phyloP scores from a whole-genome alignment of 352 stramenopile genomes.

The Globisporangium middletonii region DNA sequence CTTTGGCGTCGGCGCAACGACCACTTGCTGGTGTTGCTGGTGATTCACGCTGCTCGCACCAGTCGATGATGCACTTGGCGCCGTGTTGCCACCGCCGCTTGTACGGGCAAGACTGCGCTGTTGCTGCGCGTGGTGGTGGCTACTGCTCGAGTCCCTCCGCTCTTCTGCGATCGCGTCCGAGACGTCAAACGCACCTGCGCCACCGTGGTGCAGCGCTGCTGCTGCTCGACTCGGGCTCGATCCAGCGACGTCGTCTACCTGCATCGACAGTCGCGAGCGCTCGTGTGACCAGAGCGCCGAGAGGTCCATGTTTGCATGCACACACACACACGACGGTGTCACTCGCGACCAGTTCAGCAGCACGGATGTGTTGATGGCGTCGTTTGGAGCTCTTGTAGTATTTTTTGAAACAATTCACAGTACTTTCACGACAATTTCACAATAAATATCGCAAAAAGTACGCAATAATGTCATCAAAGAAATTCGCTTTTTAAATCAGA shows the following conservation, averaged over 20 bases:
- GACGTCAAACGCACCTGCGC: neutral
- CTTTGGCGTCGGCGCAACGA: neutral
- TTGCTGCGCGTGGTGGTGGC: neutral
- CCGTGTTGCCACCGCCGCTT: too few species aligned
- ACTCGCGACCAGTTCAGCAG: too few species aligned
- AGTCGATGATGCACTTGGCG: too few species aligned
- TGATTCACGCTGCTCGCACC: neutral
- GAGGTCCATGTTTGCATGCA: constrained; percentile 34
- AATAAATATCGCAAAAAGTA: too few species aligned
- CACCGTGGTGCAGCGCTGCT: neutral
- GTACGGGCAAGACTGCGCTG: too few species aligned
- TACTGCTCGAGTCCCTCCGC: neutral
- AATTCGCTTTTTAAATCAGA: too few species aligned
- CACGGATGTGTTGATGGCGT: too few species aligned
- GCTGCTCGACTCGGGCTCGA: neutral
- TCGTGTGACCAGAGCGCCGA: constrained; percentile 45
- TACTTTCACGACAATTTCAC: too few species aligned
- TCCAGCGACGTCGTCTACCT: constrained; percentile 6
- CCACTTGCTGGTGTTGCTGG: constrained; percentile 4
- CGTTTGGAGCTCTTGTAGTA: too few species aligned
- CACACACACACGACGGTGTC: too few species aligned
- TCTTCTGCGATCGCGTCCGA: constrained; percentile 7
- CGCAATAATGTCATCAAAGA: too few species aligned
- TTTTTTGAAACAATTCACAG: too few species aligned
- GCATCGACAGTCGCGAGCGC: constrained; percentile 27